These are phyloP conservation scores for Sextonia rubra DNA, from an alignment of 164 flowering plant species.

Conservation along the genomic window DNA sequence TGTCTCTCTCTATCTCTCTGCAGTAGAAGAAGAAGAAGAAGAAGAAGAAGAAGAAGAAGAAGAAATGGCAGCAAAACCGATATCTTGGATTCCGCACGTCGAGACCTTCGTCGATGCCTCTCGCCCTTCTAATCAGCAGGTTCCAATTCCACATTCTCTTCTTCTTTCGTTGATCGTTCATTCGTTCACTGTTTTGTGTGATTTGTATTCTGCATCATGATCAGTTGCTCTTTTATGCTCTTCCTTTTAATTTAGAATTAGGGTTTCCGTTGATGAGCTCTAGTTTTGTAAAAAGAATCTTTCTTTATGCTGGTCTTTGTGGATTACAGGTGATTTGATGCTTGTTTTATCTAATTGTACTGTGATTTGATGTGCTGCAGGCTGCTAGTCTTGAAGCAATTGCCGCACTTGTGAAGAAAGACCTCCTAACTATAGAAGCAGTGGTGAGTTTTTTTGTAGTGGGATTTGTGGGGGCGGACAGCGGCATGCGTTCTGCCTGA, in stretches of 20 bases:
- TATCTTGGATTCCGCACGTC: slow-evolving; percentile 45
- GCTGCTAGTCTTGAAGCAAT: slow-evolving; percentile 56
- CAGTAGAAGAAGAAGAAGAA: no score
- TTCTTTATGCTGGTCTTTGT: not conserved
- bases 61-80: slow-evolving; percentile 48
- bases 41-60: not conserved
- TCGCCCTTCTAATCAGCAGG: slow-evolving; percentile 64
- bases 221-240: not conserved
- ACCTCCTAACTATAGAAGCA: slow-evolving; percentile 41
- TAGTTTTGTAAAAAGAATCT: no score
- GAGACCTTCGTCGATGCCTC: slow-evolving; percentile 67
- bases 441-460: slow-evolving; percentile 37
- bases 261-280: not conserved
- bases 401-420: slow-evolving; percentile 55
- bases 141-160: slow-evolving; percentile 9
- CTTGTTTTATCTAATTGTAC: not conserved
- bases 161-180: not conserved
- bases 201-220: no score
- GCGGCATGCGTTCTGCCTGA: no score
- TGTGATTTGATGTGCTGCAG: slow-evolving; percentile 27
- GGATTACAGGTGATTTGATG: not conserved
- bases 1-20: no score
- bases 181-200: not conserved
- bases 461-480: no score
- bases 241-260: not conserved